These are phyloP conservation scores for Diutina sp. DNA, from an alignment of 1,139 yeast genomes.

Conservation along the genomic window DNA sequence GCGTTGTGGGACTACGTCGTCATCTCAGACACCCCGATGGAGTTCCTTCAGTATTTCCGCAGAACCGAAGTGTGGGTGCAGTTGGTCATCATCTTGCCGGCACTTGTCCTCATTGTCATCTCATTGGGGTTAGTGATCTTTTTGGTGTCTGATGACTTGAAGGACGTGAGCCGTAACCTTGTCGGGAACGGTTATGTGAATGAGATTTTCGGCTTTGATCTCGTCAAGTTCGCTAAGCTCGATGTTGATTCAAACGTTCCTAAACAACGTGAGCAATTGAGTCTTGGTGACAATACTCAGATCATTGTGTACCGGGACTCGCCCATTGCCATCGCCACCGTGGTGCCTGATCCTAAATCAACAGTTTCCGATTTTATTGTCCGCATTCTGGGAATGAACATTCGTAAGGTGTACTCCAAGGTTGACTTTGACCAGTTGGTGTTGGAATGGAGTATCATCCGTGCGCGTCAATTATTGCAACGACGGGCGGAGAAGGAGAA, in stretches of 20 bases:
- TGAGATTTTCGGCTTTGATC: slow-evolving; percentile 40
- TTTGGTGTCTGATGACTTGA: slow-evolving; percentile 32
- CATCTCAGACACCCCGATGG: slow-evolving; percentile 23
- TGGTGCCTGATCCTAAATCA: slow-evolving; percentile 24
- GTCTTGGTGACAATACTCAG: slow-evolving; percentile 29
- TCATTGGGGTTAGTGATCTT: slow-evolving; percentile 18
- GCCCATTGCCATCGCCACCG: slow-evolving; percentile 51
- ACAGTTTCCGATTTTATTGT: slow-evolving; percentile 27
- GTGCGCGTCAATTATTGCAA: slow-evolving; percentile 30
- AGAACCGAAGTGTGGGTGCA: slow-evolving; percentile 8
- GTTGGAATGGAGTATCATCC: slow-evolving; percentile 43
- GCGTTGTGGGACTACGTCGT: slow-evolving; percentile 14
- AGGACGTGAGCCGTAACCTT: slow-evolving; percentile 30
- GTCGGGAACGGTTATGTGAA: slow-evolving; percentile 18
- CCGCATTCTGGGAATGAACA: slow-evolving; percentile 43
- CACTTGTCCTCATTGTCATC: slow-evolving; percentile 12
- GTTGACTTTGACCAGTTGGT: slow-evolving; percentile 53
- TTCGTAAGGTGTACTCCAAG: slow-evolving; percentile 50
- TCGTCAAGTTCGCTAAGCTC: slow-evolving; percentile 30
- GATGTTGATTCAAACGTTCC: slow-evolving; percentile 13
- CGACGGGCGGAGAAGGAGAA: slow-evolving; percentile 15
- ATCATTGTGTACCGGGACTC: slow-evolving; percentile 48
- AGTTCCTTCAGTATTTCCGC: slow-evolving; percentile 13
- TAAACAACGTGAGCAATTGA: slow-evolving; percentile 3
- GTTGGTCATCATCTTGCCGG: slow-evolving; percentile 18